Evolutionary conservation across 2,329 filamentous ascomycete species (phyloP), one percentile per base, ranked within the genome.

Genomic region (Colletotrichum sojae): DNA sequence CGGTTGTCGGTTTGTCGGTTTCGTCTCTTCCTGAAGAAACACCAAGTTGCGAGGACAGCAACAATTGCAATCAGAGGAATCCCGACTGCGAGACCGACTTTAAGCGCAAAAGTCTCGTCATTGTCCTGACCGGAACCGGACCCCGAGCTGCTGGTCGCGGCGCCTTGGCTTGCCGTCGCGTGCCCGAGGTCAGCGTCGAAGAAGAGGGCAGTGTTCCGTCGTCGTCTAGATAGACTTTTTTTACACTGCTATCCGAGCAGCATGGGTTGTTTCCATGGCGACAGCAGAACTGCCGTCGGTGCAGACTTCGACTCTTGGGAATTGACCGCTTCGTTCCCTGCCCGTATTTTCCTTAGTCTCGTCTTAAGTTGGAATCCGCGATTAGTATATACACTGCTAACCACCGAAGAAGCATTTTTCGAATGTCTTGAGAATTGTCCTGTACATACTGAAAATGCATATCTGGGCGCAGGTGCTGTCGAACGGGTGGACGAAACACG

Each of bases 1-100:
- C n/a, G n/a, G n/a, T 31, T 43, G 31, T n/a, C 10, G 20, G 20
- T 36, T 18, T 36, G 43, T 15, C 46, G 48, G 55, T 20, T 58
- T 12, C 55, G 55, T 15, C 55, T 58, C 16, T 18, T 57, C 6
- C n/a, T 58, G 22, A n/a, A 15, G 22, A 58, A 15, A 27, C 31
- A 15, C 55, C 55, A 58, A 13, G 40, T 58, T 9, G 25, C 55
- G 4, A 51, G n/a, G 6, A 10, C 56, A 8, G 27, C 27, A 4
- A 59, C 6, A 13, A 49, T 16, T 4, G 45, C 56, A n/a, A 16
- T 45, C 0, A 59, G 22, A 4, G 56, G 56, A 12, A 39, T 59
- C 5, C 56, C 45, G 20, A 59, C 43, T 15, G 45, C 27, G 10
- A 59, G 56, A 5, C 56, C 56, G n/a, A 59, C 25, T 39, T 59